phyloP scores from a whole-genome alignment of 192 early-diverging fungal species.

The Glomus cerebriforme region DNA sequence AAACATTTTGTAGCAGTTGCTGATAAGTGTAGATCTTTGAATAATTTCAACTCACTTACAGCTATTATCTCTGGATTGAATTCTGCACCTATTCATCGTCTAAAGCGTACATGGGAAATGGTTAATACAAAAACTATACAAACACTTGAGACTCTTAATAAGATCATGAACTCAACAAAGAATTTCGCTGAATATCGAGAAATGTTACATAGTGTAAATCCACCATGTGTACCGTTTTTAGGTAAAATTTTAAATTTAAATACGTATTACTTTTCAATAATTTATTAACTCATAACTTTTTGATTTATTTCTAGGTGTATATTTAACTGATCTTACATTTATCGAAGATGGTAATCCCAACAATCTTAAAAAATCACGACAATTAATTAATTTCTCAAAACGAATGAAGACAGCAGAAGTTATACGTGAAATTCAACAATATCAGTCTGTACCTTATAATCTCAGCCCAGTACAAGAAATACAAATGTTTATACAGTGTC shows the following conservation, averaged over 20 bases:
- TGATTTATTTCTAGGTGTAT: constrained; percentile 55
- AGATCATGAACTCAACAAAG: constrained; percentile 78
- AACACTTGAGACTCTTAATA: constrained; percentile 64
- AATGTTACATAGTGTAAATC: constrained; percentile 79
- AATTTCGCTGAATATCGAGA: constrained; percentile 87
- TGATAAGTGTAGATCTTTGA: constrained; percentile 64
- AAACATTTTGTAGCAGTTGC: constrained; percentile 88
- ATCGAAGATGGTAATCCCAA: constrained; percentile 92
- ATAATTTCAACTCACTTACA: constrained; percentile 95
- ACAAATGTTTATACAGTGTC: constrained; percentile 73
- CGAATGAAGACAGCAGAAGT: constrained; percentile 87
- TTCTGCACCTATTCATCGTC: constrained; percentile 83
- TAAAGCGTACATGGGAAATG: constrained; percentile 89
- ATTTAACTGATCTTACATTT: constrained; percentile 91
- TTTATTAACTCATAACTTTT: background rate
- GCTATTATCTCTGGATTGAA: constrained; percentile 89
- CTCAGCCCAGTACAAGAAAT: constrained; percentile 83
- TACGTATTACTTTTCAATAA: background rate
- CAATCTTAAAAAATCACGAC: constrained; percentile 58
- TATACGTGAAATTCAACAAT: constrained; percentile 91
- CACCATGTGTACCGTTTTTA: constrained; percentile 82
- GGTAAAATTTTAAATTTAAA: too few species aligned
- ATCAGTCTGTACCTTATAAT: constrained; percentile 83
- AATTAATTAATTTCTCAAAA: constrained; percentile 93
- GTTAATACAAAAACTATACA: constrained; percentile 58